A percentile compares a stretch with the other conserved stretches of the same genome.
phyloP scores from a whole-genome alignment of 192 early-diverging fungal genomes.

The Coemansia sp. region DNA sequence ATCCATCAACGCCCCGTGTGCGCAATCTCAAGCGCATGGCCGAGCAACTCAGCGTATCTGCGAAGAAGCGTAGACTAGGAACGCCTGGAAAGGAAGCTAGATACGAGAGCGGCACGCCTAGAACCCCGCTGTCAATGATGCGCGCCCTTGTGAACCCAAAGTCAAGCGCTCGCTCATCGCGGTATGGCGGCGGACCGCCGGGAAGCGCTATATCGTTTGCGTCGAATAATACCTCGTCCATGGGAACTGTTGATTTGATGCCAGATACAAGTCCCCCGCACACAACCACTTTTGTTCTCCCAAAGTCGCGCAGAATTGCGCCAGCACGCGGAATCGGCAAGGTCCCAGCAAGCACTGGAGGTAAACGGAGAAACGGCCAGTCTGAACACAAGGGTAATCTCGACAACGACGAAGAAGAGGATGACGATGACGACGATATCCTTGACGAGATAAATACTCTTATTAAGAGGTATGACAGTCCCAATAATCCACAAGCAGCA shows the following conservation, averaged over 20 bases:
- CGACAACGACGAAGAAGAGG: slow-evolving; percentile 8
- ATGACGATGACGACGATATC: slow-evolving; percentile 48
- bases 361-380: not conserved
- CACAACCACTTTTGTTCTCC: slow-evolving; percentile 43
- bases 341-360: not conserved
- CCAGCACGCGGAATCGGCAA: slow-evolving; percentile 7
- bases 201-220: slow-evolving; percentile 29
- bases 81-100: slow-evolving; percentile 19
- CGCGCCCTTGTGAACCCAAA: slow-evolving; percentile 31
- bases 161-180: not conserved
- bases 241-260: slow-evolving; percentile 49
- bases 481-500: not conserved
- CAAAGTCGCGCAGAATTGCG: slow-evolving; percentile 37
- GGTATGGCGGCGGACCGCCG: slow-evolving; percentile 5
- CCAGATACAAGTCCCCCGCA: slow-evolving; percentile 47
- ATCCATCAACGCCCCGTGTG: slow-evolving; percentile 18
- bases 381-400: not conserved
- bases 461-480: slow-evolving; percentile 43
- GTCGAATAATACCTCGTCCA: slow-evolving; percentile 43
- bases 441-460: slow-evolving; percentile 46
- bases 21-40: slow-evolving; percentile 42
- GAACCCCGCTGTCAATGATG: slow-evolving; percentile 49
- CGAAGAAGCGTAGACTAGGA: slow-evolving; percentile 27
- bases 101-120: slow-evolving; percentile 1
- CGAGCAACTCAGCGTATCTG: slow-evolving; percentile 30